Percentiles rank a stretch among this genome's conserved stretches.
phyloP scores from a whole-genome alignment of 345 rosid genomes.

The Acer saccharum region DNA sequence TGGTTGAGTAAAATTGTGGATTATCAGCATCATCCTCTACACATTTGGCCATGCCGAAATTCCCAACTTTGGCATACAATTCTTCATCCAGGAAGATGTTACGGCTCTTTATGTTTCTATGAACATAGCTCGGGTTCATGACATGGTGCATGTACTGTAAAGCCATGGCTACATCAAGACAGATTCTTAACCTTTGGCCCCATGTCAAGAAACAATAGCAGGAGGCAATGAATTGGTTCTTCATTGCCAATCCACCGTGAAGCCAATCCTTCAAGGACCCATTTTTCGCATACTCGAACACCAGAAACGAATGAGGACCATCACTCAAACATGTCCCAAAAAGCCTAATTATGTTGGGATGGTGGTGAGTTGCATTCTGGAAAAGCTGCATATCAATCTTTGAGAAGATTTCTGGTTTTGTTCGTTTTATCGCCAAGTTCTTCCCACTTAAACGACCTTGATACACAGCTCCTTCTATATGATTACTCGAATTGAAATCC shows the following conservation, averaged over 20 bases:
- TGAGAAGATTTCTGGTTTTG: conserved; percentile 32
- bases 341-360: conserved; percentile 74
- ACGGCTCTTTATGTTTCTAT: conserved; percentile 65
- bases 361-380: conserved; percentile 58
- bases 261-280: conserved; percentile 93
- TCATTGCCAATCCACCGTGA: conserved; percentile 88
- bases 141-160: conserved; percentile 86
- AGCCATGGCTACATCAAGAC: conserved; percentile 83
- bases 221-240: conserved; percentile 89
- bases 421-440: conserved; percentile 68
- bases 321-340: conserved; percentile 66
- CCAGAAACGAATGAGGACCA: conserved; percentile 46
- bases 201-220: conserved; percentile 88
- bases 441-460: conserved; percentile 84
- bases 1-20: conserved; percentile 29
- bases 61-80: conserved; percentile 79
- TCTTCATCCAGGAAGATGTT: conserved; percentile 89
- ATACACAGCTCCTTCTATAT: conserved; percentile 72
- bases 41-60: conserved; percentile 69
- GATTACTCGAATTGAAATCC: conserved; percentile 69
- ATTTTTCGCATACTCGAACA: conserved; percentile 81
- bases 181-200: conserved; percentile 84
- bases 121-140: conserved; percentile 73
- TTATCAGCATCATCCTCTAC: conserved; percentile 37
- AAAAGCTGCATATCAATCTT: conserved; percentile 56